Evolutionary conservation across 257 asterid genomes (phyloP).

Genomic region (Nicotiana sylvestris): DNA sequence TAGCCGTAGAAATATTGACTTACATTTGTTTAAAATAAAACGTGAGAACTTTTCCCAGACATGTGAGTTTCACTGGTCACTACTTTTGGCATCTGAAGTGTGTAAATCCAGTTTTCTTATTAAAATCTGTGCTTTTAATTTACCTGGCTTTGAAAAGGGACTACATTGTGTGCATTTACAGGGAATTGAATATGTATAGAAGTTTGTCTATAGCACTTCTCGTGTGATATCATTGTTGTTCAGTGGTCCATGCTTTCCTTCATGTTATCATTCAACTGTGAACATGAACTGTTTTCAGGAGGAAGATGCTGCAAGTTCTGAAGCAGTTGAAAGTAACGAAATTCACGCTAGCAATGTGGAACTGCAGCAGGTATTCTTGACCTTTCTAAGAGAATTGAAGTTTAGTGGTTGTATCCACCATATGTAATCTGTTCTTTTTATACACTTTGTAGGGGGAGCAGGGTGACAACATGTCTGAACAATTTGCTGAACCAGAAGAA

Average conservation of each 20-base stretch:
- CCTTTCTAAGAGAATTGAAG: neutral
- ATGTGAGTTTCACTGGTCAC: neutral
- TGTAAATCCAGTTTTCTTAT: neutral
- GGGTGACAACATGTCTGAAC: conserved; percentile 31
- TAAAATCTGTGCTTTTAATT: neutral
- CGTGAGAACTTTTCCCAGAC: neutral
- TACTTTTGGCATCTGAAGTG: neutral
- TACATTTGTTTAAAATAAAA: neutral
- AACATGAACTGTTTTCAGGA: conserved; percentile 34
- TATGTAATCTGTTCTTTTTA: neutral
- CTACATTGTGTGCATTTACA: neutral
- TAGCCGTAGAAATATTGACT: neutral
- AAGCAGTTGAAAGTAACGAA: conserved; percentile 25
- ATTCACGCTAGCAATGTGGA: conserved; percentile 37
- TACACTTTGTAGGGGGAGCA: conserved; percentile 32
- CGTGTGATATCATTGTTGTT: neutral
- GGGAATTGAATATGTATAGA: neutral
- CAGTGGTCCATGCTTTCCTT: neutral
- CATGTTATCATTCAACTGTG: neutral
- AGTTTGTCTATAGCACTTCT: neutral
- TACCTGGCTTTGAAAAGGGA: neutral
- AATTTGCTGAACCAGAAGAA: conserved; percentile 32
- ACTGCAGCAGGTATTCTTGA: conserved; percentile 41
- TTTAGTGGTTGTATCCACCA: neutral
- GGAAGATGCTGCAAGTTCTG: conserved; percentile 40